Conservation (phyloP, 1,139 yeast genomes). For the Hansenula sp. region DNA sequence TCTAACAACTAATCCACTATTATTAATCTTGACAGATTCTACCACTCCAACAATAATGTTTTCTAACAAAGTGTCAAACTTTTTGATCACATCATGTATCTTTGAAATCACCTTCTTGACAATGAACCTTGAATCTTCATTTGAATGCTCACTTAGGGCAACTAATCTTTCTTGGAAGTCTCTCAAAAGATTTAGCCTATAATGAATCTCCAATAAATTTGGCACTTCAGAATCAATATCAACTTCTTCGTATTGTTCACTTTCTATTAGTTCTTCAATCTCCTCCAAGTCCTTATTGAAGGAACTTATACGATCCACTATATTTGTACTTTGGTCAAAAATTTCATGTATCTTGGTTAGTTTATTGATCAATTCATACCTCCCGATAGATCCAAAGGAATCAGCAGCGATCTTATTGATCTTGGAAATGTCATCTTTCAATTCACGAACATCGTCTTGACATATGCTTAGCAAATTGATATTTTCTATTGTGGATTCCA, state of each 20-base stretch:
- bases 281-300: conserved; percentile 49
- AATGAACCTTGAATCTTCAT: conserved; percentile 70
- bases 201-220: conserved; percentile 65
- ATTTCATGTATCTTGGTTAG: conserved; percentile 70
- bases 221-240: conserved; percentile 56
- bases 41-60: conserved; percentile 61
- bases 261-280: conserved; percentile 50
- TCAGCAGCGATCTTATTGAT: conserved; percentile 55
- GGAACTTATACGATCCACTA: conserved; percentile 59
- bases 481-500: conserved; percentile 42
- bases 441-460: conserved; percentile 30
- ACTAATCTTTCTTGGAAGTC: conserved; percentile 76
- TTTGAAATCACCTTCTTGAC: conserved; percentile 55
- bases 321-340: conserved; percentile 63
- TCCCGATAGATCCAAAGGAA: conserved; percentile 47
- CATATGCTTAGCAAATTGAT: conserved; percentile 26
- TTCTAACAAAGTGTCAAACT: conserved; percentile 66
- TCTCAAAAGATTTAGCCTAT: conserved; percentile 61
- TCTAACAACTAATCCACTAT: conserved; percentile 64
- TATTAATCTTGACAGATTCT: conserved; percentile 67
- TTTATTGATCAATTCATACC: conserved; percentile 54
- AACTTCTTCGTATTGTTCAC: conserved; percentile 46
- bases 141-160: conserved; percentile 46
- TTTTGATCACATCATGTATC: conserved; percentile 39
- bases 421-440: conserved; percentile 43